Evolutionary conservation across 176 grass and related monocot genomes (phyloP).

Genomic region (Urochloa ruziziensis): DNA sequence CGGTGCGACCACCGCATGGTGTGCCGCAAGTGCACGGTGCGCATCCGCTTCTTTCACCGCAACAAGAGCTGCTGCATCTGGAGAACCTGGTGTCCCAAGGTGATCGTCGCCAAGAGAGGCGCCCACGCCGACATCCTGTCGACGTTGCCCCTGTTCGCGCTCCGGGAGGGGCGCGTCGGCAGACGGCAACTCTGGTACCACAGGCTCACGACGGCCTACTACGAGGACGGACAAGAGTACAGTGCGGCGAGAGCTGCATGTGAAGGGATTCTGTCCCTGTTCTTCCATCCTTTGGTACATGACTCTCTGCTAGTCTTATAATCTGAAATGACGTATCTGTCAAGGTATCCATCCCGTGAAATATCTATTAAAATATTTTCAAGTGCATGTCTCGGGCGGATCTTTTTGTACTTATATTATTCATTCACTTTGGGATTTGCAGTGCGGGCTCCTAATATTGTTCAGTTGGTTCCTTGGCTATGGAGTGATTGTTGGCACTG

Average conservation of each 20-base stretch:
- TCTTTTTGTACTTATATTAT: too few relatives aligned
- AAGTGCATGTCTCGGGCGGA: too few relatives aligned
- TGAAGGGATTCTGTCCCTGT: neutral
- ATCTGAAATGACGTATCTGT: too few relatives aligned
- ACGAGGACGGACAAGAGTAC: neutral
- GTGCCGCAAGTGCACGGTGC: neutral
- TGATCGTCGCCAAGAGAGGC: neutral
- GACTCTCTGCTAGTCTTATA: too few relatives aligned
- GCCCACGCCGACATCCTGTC: neutral
- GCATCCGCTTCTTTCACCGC: neutral
- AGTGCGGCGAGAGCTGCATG: neutral
- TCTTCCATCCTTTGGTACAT: neutral
- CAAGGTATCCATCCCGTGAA: too few relatives aligned
- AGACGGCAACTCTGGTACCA: neutral
- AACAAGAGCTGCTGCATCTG: neutral
- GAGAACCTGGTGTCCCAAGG: neutral
- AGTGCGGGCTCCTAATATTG: neutral
- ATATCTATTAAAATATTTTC: too few relatives aligned
- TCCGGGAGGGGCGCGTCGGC: neutral
- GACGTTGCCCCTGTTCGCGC: neutral
- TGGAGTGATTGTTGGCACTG: neutral
- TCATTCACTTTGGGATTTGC: neutral
- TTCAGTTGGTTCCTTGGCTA: accelerated
- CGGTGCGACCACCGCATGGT: neutral
- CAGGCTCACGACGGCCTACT: neutral